Percentiles rank a stretch among this genome's conserved stretches.
Conservation (phyloP, 2,329 filamentous ascomycete genomes). For the Myriosclerotinia duriaeana region DNA sequence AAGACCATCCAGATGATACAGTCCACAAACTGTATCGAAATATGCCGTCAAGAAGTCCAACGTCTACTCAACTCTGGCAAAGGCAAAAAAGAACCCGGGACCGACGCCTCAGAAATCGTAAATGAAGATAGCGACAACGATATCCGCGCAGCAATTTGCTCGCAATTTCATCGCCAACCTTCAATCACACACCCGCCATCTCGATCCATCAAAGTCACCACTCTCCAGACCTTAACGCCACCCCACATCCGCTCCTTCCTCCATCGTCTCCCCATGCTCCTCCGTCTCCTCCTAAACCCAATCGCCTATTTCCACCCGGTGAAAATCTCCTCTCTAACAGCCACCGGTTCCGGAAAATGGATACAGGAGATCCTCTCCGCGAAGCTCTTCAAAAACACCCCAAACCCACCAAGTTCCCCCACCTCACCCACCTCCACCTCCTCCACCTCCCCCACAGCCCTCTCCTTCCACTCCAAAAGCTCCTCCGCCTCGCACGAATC, state of each 20-base stretch:
- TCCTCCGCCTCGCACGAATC: slow-evolving; percentile 41
- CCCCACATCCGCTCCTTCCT: slow-evolving; percentile 46
- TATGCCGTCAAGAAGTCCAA: slow-evolving; percentile 39
- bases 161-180: slow-evolving; percentile 48
- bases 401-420: not conserved
- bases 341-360: slow-evolving; percentile 52
- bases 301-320: slow-evolving; percentile 55
- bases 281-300: slow-evolving; percentile 49
- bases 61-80: not conserved
- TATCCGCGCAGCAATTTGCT: slow-evolving; percentile 51
- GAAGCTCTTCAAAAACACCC: slow-evolving; percentile 45
- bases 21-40: slow-evolving; percentile 44
- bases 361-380: slow-evolving; percentile 48
- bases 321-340: slow-evolving; percentile 50
- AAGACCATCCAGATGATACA: slow-evolving; percentile 45
- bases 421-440: slow-evolving; percentile 31
- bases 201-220: slow-evolving; percentile 50
- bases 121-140: slow-evolving; percentile 44
- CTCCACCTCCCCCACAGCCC: not conserved
- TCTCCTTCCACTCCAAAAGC: no score
- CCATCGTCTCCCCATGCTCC: slow-evolving; percentile 51
- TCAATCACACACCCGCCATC: slow-evolving; percentile 52
- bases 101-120: slow-evolving; percentile 9
- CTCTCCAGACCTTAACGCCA: slow-evolving; percentile 46
- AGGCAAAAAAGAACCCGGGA: slow-evolving; percentile 23